These are phyloP conservation scores for Onygenales sp. DNA, from an alignment of 2,329 filamentous ascomycete genomes.

Conservation along the genomic window DNA sequence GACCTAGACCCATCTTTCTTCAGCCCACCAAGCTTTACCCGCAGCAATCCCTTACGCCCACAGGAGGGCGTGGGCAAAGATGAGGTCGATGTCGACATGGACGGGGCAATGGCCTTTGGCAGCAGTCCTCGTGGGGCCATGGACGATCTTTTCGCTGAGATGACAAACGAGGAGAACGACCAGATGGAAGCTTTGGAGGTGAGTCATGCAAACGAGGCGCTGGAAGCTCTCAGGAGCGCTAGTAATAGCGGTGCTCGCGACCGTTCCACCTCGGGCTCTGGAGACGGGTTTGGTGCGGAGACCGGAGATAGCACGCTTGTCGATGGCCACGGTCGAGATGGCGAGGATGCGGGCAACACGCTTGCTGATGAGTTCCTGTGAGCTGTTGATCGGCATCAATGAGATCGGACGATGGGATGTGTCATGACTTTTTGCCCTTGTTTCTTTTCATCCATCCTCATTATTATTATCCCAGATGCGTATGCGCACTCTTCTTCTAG, in stretches of 20 bases:
- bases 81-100: slow-evolving; percentile 22
- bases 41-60: slow-evolving; percentile 17
- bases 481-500: neutral
- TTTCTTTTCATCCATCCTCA: slow-evolving; percentile 6
- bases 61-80: slow-evolving; percentile 16
- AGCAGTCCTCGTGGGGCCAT: slow-evolving; percentile 31
- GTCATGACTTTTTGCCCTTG: slow-evolving; percentile 7
- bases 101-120: slow-evolving; percentile 25
- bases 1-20: slow-evolving; percentile 32
- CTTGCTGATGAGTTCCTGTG: slow-evolving; percentile 19
- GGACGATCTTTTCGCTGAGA: slow-evolving; percentile 38
- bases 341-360: slow-evolving; percentile 13
- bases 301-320: neutral
- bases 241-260: slow-evolving; percentile 27
- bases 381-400: slow-evolving; percentile 4
- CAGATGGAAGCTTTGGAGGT: slow-evolving; percentile 29
- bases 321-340: slow-evolving; percentile 13
- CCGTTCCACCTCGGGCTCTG: slow-evolving; percentile 14
- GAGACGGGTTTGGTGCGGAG: slow-evolving; percentile 2
- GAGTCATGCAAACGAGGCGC: slow-evolving; percentile 38
- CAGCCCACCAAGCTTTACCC: slow-evolving; percentile 30
- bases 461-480: neutral
- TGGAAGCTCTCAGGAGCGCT: slow-evolving; percentile 32
- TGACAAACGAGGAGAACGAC: slow-evolving; percentile 36
- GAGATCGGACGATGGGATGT: neutral